Evolutionary conservation across 1,284 basidiomycete species (phyloP).

Genomic region (Schizophyllum amplum): DNA sequence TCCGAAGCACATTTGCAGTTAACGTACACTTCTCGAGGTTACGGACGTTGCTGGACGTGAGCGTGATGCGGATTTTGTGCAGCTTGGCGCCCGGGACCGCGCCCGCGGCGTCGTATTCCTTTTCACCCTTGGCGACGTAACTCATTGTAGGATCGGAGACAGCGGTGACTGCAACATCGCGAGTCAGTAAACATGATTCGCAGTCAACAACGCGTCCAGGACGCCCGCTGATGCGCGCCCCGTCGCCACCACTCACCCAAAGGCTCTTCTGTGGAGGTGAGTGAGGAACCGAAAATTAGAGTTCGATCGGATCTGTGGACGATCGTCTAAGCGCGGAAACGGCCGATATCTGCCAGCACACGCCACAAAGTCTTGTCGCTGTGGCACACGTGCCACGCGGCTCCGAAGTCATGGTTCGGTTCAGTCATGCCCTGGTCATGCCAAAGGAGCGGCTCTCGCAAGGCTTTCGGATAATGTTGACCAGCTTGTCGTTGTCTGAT

Average conservation of each 20-base stretch:
- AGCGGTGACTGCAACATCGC: not conserved
- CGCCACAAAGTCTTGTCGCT: too few relatives aligned
- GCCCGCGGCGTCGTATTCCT: constrained; percentile 93
- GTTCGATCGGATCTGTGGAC: not conserved
- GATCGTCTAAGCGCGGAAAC: not conserved
- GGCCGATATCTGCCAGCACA: not conserved
- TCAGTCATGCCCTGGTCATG: too few relatives aligned
- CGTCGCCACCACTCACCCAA: not conserved
- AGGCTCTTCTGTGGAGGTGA: not conserved
- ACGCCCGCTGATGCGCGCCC: too few relatives aligned
- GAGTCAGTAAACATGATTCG: not conserved
- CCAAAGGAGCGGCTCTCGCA: too few relatives aligned
- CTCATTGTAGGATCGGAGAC: constrained; percentile 65
- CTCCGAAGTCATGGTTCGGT: too few relatives aligned
- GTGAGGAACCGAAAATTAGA: not conserved
- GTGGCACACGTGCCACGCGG: too few relatives aligned
- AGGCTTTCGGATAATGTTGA: too few relatives aligned
- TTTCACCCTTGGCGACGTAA: constrained; percentile 99
- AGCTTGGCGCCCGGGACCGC: constrained; percentile 85
- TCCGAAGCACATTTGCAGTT: not conserved
- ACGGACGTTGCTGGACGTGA: constrained; percentile 96
- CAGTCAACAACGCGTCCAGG: not conserved
- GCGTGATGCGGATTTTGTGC: constrained; percentile 99
- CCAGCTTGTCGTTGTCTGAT: too few relatives aligned
- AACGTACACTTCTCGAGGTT: constrained; percentile 95